phyloP scores from a whole-genome alignment of 148 eudicot genomes.

The Mesembryanthemum crystallinum region DNA sequence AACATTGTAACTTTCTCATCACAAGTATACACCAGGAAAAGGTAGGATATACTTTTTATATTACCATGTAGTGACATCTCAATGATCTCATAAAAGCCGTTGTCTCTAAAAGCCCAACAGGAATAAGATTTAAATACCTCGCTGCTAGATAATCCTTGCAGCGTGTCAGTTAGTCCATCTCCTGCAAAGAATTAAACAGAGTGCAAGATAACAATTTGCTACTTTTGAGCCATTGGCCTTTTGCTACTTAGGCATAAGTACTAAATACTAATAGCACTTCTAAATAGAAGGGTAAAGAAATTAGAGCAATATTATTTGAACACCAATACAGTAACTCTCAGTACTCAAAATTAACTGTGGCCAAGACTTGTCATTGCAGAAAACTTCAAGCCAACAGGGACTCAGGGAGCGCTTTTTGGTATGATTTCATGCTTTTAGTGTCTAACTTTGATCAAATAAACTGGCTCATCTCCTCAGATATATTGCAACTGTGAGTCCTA shows the following conservation, averaged over 20 bases:
- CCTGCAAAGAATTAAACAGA: conserved; percentile 51
- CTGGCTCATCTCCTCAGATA: too few relatives aligned
- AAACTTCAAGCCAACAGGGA: background rate
- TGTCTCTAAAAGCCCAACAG: background rate
- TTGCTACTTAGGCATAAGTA: background rate
- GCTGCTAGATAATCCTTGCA: conserved; percentile 70
- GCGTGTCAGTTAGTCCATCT: conserved; percentile 81
- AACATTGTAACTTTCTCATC: background rate
- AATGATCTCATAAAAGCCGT: conserved; percentile 5
- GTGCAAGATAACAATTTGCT: conserved; percentile 18
- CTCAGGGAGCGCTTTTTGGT: background rate
- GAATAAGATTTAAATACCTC: conserved; percentile 44
- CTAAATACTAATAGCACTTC: background rate
- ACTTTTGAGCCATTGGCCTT: background rate
- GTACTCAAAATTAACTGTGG: background rate
- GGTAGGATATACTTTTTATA: background rate
- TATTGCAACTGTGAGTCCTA: too few relatives aligned
- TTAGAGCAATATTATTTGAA: background rate
- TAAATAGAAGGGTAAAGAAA: background rate
- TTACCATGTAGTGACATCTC: background rate
- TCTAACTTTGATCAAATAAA: background rate
- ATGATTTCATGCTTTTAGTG: background rate
- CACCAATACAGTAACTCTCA: background rate
- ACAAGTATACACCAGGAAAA: background rate
- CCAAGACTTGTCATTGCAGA: background rate